Conservation (phyloP, 306 rosid species). For the Abrus pulchellus region DNA sequence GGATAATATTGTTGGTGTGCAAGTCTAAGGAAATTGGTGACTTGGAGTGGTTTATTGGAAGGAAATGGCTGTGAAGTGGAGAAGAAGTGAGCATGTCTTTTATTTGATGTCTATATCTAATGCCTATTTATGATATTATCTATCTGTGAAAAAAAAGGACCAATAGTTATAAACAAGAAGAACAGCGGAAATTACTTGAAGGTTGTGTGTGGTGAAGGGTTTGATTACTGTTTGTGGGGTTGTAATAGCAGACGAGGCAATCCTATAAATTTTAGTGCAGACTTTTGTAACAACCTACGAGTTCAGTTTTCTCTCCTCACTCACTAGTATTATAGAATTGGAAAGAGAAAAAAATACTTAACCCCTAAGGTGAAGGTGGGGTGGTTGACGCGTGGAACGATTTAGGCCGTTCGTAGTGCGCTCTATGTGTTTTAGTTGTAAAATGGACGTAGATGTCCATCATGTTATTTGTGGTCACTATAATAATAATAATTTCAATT, state of each 20-base stretch:
- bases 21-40: constrained; percentile 27
- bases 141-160: constrained; percentile 31
- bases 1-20: constrained; percentile 46
- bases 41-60: constrained; percentile 46
- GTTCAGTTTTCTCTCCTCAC: constrained; percentile 36
- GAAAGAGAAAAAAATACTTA: constrained; percentile 62
- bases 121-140: constrained; percentile 43
- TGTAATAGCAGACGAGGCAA: constrained; percentile 45
- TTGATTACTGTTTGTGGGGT: constrained; percentile 57
- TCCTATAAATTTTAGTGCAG: constrained; percentile 48
- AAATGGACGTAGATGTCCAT: constrained; percentile 68
- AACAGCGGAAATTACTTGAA: constrained; percentile 36
- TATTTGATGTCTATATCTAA: constrained; percentile 49
- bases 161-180: constrained; percentile 35
- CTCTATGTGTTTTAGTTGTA: constrained; percentile 42
- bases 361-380: constrained; percentile 73
- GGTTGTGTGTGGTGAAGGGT: constrained; percentile 45
- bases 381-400: constrained; percentile 67
- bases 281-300: constrained; percentile 52
- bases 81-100: constrained; percentile 73
- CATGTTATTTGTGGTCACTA: constrained; percentile 10
- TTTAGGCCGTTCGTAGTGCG: constrained; percentile 68
- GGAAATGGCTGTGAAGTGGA: constrained; percentile 62
- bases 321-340: constrained; percentile 57
- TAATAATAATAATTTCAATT: too few relatives aligned